Evolutionary conservation across 129 eudicot genomes (phyloP), one percentile per base, ranked within the genome.

Genomic region (Scalesia atractyloides): DNA sequence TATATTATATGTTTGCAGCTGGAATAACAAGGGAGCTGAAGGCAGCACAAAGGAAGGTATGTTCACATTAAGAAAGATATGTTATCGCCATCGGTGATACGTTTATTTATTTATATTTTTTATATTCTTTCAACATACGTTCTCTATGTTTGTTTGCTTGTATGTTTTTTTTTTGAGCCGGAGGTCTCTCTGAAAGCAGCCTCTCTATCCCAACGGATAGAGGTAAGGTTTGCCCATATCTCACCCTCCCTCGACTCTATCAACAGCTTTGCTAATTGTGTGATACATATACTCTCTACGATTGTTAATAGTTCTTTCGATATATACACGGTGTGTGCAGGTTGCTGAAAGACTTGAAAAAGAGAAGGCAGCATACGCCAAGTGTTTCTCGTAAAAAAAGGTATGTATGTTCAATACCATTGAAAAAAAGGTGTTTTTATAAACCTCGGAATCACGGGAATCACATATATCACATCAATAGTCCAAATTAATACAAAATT

Each of bases 11-110:
- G 56, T 72, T 71, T 69, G 20, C 76, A 94, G 98, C 62, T 81
- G 93, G 86, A 70, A 94, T 94, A 69, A 90, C 68, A 76, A 90
- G 78, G 81, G 97, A 90, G 83, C 81, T 86, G 24, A 76, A 83
- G 57, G 82, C 83, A 68, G 97, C 85, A 49, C 84, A 68, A 76
- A 84, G 76, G 84, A 86, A 79, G 91, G 98, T 88, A 17, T 47
- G 62, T 22, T 64, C 10, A 41, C 39, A 19, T 59, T 17, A 49
- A 18, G 47, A 39, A 60, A 60, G 46, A n/a, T 19, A 17, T 20
- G 46, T 14, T 7, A 37, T 16, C 30, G 30, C 30, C 30, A 24
- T 24, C 24, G 17, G 2, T 0, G 6, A 3, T 19, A 8, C 5
- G 50, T 61, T 34, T 36, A 46, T 13, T 26, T 46, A 18, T 22